Evolutionary conservation across 345 rosid genomes (phyloP).

Genomic region (Arabis alpina): DNA sequence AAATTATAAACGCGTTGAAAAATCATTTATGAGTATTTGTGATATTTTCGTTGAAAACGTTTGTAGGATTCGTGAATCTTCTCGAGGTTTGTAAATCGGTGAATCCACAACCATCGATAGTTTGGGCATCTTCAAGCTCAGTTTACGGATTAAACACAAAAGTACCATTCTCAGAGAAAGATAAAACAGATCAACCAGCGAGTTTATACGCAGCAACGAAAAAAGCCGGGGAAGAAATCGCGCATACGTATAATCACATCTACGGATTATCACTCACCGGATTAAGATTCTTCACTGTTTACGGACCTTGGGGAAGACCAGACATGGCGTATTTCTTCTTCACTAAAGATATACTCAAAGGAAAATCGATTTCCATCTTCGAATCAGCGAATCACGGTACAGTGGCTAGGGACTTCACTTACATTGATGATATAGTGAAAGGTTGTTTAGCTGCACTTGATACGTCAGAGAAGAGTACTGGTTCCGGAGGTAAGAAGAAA

Average conservation of each 20-base stretch:
- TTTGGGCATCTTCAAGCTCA: conserved; percentile 94
- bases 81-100: conserved; percentile 81
- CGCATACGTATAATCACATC: conserved; percentile 91
- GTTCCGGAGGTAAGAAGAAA: conserved; percentile 90
- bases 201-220: conserved; percentile 91
- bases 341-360: conserved; percentile 72
- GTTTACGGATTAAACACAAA: conserved; percentile 85
- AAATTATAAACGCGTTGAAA: too few relatives aligned
- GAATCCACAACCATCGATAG: conserved; percentile 79
- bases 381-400: conserved; percentile 73
- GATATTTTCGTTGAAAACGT: too few relatives aligned
- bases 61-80: conserved; percentile 75
- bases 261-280: conserved; percentile 88
- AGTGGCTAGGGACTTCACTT: conserved; percentile 91
- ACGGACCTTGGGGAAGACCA: conserved; percentile 96
- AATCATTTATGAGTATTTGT: too few relatives aligned
- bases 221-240: conserved; percentile 93
- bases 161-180: conserved; percentile 88
- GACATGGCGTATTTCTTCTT: conserved; percentile 97
- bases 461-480: conserved; percentile 93
- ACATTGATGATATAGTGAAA: conserved; percentile 90
- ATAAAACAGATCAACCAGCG: conserved; percentile 95
- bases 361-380: conserved; percentile 70
- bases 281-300: conserved; percentile 82
- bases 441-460: conserved; percentile 86